Conservation (phyloP, 2,329 filamentous ascomycete genomes). For the Metarhizium guizhouense region DNA sequence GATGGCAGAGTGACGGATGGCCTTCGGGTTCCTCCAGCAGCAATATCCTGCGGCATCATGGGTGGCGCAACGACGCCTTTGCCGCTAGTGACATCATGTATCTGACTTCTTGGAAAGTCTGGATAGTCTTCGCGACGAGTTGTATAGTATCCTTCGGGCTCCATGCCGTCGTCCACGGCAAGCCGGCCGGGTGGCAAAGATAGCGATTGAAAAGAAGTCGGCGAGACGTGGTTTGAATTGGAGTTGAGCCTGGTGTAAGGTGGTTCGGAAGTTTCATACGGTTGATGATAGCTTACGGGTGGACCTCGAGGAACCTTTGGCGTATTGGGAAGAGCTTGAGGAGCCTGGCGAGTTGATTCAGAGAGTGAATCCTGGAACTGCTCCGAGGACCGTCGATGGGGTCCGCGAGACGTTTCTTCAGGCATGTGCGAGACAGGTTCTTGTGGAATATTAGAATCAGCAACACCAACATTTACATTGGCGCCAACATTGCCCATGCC, state of each 20-base stretch:
- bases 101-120: conserved; percentile 7
- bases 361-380: conserved; percentile 24
- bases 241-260: conserved; percentile 14
- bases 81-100: conserved; percentile 13
- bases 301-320: conserved; percentile 54
- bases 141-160: conserved; percentile 16
- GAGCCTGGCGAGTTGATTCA: conserved; percentile 9
- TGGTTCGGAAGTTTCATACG: conserved; percentile 24
- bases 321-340: conserved; percentile 37
- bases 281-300: conserved; percentile 47
- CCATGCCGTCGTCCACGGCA: conserved; percentile 14
- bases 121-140: conserved; percentile 8
- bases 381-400: conserved; percentile 19
- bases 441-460: conserved; percentile 9
- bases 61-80: conserved; percentile 11
- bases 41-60: conserved; percentile 10
- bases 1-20: conserved; percentile 28
- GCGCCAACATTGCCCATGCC: neutral
- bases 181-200: neutral
- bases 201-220: neutral
- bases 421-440: conserved; percentile 27
- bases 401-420: conserved; percentile 5
- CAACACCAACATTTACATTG: neutral
- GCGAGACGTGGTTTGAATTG: conserved; percentile 7
- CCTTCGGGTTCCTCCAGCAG: conserved; percentile 23